A percentile compares a stretch with the other conserved stretches of the same genome.
Evolutionary conservation across 805 yeast species (phyloP).

Genomic region (Teunomyces cretensis): DNA sequence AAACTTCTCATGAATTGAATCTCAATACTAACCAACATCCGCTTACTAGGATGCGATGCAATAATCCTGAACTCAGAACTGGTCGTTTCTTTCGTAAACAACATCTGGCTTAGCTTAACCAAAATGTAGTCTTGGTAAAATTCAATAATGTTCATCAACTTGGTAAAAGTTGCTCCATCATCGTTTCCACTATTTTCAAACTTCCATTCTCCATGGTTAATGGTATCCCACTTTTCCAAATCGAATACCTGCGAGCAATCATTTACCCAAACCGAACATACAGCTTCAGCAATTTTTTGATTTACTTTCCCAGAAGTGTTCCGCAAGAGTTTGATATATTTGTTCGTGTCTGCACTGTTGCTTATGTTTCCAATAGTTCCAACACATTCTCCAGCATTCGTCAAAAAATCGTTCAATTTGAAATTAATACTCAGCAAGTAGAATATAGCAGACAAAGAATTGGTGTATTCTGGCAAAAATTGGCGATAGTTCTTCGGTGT

Average conservation of each 20-base stretch:
- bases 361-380: conserved; percentile 33
- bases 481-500: conserved; percentile 34
- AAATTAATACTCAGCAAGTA: conserved; percentile 30
- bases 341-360: conserved; percentile 36
- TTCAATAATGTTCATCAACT: conserved; percentile 34
- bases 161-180: conserved; percentile 29
- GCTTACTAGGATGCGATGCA: conserved; percentile 38
- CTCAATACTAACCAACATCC: conserved; percentile 41
- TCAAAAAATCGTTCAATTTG: conserved; percentile 28
- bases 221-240: conserved; percentile 40
- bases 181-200: not conserved
- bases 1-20: conserved; percentile 46
- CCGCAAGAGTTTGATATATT: conserved; percentile 33
- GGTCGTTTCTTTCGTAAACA: conserved; percentile 19
- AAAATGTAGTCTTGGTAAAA: conserved; percentile 36
- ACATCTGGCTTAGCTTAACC: conserved; percentile 25
- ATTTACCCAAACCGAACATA: conserved; percentile 45
- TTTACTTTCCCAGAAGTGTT: conserved; percentile 31
- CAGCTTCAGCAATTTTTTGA: conserved; percentile 41
- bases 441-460: conserved; percentile 40
- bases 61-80: conserved; percentile 27
- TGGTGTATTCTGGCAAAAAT: conserved; percentile 40
- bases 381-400: conserved; percentile 30
- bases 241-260: conserved; percentile 46
- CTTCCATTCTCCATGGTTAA: conserved; percentile 5